Evolutionary conservation across 2,329 filamentous ascomycete species (phyloP).

Genomic region (Aspergillus piperis): DNA sequence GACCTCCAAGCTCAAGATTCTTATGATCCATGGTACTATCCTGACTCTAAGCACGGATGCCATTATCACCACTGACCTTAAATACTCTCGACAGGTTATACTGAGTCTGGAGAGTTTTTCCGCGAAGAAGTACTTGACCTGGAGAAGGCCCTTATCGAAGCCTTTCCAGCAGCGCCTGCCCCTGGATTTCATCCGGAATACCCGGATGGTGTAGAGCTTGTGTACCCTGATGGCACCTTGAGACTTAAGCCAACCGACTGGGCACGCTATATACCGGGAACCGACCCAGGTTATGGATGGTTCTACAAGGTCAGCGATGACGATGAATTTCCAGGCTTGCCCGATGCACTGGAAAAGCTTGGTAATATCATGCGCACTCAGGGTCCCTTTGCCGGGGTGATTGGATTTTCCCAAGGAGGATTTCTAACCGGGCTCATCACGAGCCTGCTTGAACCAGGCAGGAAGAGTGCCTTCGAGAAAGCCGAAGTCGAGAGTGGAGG

Average conservation of each 20-base stretch:
- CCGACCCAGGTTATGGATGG: neutral
- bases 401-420: neutral
- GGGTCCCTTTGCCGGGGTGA: neutral
- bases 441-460: neutral
- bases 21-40: neutral
- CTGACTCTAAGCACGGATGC: neutral
- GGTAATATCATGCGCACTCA: neutral
- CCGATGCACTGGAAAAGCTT: neutral
- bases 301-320: neutral
- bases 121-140: neutral
- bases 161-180: neutral
- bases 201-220: neutral
- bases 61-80: neutral
- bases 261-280: neutral
- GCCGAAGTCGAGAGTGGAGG: neutral
- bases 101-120: neutral
- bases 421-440: neutral
- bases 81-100: neutral
- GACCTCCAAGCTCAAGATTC: neutral
- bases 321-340: neutral
- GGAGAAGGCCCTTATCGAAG: neutral
- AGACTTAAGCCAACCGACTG: neutral
- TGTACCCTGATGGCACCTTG: neutral
- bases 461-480: neutral
- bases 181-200: neutral